Evolutionary conservation across 495 filamentous ascomycete species (phyloP).

Genomic region (Pseudomonodictys pantanalensis): DNA sequence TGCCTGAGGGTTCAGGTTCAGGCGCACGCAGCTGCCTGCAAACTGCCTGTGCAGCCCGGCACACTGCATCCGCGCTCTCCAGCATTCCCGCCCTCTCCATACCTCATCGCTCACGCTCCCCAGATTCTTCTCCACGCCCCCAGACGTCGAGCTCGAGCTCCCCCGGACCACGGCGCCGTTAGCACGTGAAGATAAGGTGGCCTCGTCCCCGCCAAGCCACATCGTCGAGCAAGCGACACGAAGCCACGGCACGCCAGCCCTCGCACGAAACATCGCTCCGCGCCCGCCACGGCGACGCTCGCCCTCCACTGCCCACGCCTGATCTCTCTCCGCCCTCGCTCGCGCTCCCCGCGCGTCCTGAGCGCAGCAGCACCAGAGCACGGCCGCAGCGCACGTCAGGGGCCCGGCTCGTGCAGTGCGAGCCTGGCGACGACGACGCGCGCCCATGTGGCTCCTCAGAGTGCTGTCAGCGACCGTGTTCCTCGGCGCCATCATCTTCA

Average conservation of each 20-base stretch:
- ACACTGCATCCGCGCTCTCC: too few species aligned
- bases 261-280: slow-evolving; percentile 1
- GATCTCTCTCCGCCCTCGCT: background rate
- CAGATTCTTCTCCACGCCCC: background rate
- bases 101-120: background rate
- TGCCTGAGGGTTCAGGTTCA: slow-evolving; percentile 18
- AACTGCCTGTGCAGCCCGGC: too few species aligned
- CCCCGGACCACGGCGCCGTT: slow-evolving; percentile 1
- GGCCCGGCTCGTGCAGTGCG: slow-evolving; percentile 24
- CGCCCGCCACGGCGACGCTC: background rate
- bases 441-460: slow-evolving; percentile 38
- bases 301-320: slow-evolving; percentile 1
- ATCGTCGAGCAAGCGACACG: slow-evolving; percentile 3
- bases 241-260: slow-evolving; percentile 14
- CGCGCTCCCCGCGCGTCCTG: slow-evolving; percentile 28
- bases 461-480: slow-evolving; percentile 59
- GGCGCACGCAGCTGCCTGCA: slow-evolving; percentile 20
- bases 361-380: slow-evolving; percentile 4
- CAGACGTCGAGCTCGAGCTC: background rate
- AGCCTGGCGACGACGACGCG: slow-evolving; percentile 28
- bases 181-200: slow-evolving; percentile 36
- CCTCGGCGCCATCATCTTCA: slow-evolving; percentile 82
- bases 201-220: slow-evolving; percentile 25
- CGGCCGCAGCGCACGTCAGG: slow-evolving; percentile 23
- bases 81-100: background rate